phyloP scores from a whole-genome alignment of 306 rosid genomes.

The Arachis hypogaea region DNA sequence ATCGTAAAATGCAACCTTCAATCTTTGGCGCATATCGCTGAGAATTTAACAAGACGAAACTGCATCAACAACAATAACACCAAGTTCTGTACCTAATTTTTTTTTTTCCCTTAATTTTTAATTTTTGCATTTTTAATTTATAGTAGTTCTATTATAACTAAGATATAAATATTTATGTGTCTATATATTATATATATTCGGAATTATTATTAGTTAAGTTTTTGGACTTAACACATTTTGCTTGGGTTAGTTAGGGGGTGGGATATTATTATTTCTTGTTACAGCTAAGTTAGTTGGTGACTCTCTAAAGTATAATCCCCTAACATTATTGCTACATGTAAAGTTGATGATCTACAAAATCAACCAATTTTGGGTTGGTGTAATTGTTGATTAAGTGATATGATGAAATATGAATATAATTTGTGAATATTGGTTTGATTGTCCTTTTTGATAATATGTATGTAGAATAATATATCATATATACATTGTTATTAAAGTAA shows the following conservation, averaged over 20 bases:
- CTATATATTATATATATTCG: conserved; percentile 3
- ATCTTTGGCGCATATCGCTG: conserved; percentile 80
- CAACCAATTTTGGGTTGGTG: background rate
- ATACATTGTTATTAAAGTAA: background rate
- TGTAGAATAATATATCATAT: background rate
- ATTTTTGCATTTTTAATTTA: background rate
- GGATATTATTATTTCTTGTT: no score
- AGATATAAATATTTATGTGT: background rate
- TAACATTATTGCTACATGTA: no score
- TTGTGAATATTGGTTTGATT: background rate
- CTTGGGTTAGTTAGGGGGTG: no score
- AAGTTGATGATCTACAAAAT: no score
- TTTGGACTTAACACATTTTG: no score
- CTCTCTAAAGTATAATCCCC: no score
- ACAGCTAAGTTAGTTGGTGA: no score
- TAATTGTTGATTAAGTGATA: background rate
- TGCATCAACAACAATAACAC: conserved; percentile 11
- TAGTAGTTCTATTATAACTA: no score
- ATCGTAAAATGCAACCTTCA: conserved; percentile 93
- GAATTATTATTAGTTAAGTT: background rate
- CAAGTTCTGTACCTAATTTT: conserved; percentile 32
- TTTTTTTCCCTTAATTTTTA: background rate
- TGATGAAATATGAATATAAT: background rate
- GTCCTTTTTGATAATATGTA: no score
- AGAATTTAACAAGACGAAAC: conserved; percentile 50